Base-by-base conservation (phyloP, 768 basidiomycete genomes). In the Paxillus rubicundulus region DNA sequence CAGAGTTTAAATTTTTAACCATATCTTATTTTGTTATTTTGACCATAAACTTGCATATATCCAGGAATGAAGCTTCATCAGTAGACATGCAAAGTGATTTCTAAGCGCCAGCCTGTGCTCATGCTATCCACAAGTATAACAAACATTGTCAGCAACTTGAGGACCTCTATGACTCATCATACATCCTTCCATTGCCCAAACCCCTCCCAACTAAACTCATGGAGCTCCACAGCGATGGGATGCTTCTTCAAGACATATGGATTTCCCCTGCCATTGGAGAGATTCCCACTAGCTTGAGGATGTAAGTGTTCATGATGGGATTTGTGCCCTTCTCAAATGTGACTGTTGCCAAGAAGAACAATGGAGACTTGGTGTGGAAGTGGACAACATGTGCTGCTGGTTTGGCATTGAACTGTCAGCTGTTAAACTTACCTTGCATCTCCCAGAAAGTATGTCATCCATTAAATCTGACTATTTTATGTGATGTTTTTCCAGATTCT, bases 241-340 rank as follows among this genome's bases (percentile, higher is more conserved):
- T 6, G 24, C 24, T 45, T 17, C 3, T 60, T 77, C 0, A 65
- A 34, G 72, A 74, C 47, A 61, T 73, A 0, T 75, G 72, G 72
- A 70, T 74, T 5, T 57, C 49, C 0, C 61, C 59, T 0, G 43
- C 61, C 3, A 24, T 32, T 0, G 52, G 18, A 2, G 40, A 51
- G 8, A 42, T 58, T 0, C 71, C 65, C 9, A 43, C 9, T 77
- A 74, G 74, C 59, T 74, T 0, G 56, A 67, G 14, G 70, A 76
- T 47, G n/a, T 39, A 1, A 55, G 65, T 5, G 61, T 72, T 2
- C 67, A 64, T 3, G 52, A 66, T 0, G 68, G 71, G 1, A 76
- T 76, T 4, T 56, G 57, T n/a, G 49, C 57, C 20, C 48, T 71
- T 56, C 60, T 69, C 3, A 62, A 59, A 37, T 8, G 49, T 0